Conservation (phyloP, 805 yeast genomes). For the Candida coquimbonensis region DNA sequence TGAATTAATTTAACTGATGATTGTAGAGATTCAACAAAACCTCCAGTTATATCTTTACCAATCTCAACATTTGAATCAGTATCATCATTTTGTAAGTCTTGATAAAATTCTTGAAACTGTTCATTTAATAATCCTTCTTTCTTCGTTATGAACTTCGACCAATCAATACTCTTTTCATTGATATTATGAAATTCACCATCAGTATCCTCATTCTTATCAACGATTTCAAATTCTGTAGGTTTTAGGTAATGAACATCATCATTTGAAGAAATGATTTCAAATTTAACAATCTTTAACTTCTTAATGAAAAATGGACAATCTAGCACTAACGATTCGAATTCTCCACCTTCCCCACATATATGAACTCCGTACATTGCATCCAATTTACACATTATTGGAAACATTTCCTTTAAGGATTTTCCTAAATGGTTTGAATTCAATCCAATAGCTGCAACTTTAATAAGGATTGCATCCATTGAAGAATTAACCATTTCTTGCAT, state of each 20-base stretch:
- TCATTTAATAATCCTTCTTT: constrained; percentile 30
- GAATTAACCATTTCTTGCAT: constrained; percentile 76
- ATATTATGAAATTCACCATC: constrained; percentile 17
- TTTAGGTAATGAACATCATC: constrained; percentile 70
- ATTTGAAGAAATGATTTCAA: constrained; percentile 21
- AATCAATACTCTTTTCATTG: constrained; percentile 13
- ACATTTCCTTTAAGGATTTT: constrained; percentile 51
- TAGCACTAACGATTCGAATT: constrained; percentile 86
- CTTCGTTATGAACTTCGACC: constrained; percentile 16
- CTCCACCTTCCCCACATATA: constrained; percentile 99
- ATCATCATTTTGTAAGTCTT: background rate
- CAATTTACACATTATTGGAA: constrained; percentile 49
- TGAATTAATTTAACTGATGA: constrained; percentile 17
- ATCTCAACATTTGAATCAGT: background rate
- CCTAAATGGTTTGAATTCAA: constrained; percentile 63
- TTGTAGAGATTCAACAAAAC: background rate
- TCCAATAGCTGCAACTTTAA: constrained; percentile 94
- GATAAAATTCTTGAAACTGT: constrained; percentile 31
- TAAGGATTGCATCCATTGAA: constrained; percentile 66
- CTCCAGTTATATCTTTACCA: background rate
- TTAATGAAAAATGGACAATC: constrained; percentile 80
- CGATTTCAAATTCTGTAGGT: constrained; percentile 41
- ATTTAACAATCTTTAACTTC: constrained; percentile 27
- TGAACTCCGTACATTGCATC: constrained; percentile 73
- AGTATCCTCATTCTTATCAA: constrained; percentile 27